Base-by-base conservation (phyloP, 2,329 filamentous ascomycete species). In the Scopulariopsis brevicaulis region DNA sequence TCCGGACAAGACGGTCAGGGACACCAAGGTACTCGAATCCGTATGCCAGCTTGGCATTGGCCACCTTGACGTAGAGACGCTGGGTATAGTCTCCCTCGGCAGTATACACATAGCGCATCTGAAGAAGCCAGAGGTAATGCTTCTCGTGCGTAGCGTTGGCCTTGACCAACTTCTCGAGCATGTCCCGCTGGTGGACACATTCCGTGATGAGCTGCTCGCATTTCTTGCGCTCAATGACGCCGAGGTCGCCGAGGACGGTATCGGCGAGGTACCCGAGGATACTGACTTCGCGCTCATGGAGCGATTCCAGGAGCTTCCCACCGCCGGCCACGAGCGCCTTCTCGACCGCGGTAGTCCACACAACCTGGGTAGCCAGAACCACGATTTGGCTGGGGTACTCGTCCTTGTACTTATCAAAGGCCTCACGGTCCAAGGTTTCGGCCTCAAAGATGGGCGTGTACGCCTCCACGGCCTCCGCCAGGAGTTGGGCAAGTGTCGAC, bases 171-270 rank as follows among this genome's bases (percentile, higher is more conserved):
- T 90, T 95, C 67, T 93, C 87, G 62, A 97, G 94, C 20, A 87
- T 83, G 70, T 99, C 94, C 61, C 94, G 88, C 71, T 99, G 95
- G 69, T 99, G 94, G 15, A 99, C 94, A 68, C 94, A 97, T 70
- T 99, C 95, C 0, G 95, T 99, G 68, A 99, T 99, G 63, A 99
- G 82, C 72, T 96, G 93, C 71, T 99, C 94, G 72, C 93, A 99
- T 76, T 96, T 96, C 79, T 96, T 96, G 62, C 94, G 83, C 67
- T 89, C 84, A 55, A 96, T 88, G 7, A 90, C 77, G 63, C 92
- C 88, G 24, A 99, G 81, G 66, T 99, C 92, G 46, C 89, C 90
- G 18, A 99, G 79, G 14, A 99, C 94, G 2, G 90, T 93, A 46
- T 89, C 82, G 22, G 94, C 94, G 58, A 99, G 85, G 24, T 96